Conservation (phyloP, 495 filamentous ascomycete species). For the Articulospora tetracladia region DNA sequence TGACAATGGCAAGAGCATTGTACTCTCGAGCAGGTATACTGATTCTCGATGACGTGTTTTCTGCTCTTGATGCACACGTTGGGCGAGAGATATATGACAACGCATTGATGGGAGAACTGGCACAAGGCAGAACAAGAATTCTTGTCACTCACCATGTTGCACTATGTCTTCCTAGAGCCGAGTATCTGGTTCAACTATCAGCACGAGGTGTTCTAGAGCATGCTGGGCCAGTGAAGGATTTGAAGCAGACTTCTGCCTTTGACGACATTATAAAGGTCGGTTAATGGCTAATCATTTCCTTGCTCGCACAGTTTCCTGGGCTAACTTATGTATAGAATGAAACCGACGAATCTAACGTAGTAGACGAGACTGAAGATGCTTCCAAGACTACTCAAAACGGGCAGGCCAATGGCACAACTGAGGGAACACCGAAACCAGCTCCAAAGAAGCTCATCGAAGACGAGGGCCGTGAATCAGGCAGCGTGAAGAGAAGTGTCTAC, state of each 20-base stretch:
- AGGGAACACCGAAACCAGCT: neutral
- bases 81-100: slow-evolving; percentile 43
- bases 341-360: neutral
- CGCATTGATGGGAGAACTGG: slow-evolving; percentile 44
- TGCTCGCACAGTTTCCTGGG: too few species aligned
- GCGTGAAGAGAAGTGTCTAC: slow-evolving; percentile 50
- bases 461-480: slow-evolving; percentile 49
- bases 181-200: slow-evolving; percentile 35
- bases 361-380: neutral
- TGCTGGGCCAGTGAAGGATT: slow-evolving; percentile 36
- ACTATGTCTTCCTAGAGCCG: slow-evolving; percentile 21
- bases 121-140: slow-evolving; percentile 43
- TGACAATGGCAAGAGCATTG: slow-evolving; percentile 65
- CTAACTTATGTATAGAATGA: neutral
- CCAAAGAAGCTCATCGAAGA: slow-evolving; percentile 52
- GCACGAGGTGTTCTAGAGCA: slow-evolving; percentile 46
- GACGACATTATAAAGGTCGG: slow-evolving; percentile 14
- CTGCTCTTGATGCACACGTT: slow-evolving; percentile 55
- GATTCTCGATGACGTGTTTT: slow-evolving; percentile 67
- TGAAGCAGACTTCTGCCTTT: slow-evolving; percentile 22
- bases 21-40: slow-evolving; percentile 64
- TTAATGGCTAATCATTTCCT: neutral
- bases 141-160: slow-evolving; percentile 48
- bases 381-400: neutral
- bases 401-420: neutral